A percentile compares a stretch with the other conserved stretches of the same genome.
Evolutionary conservation across 805 yeast species (phyloP).

Genomic region (Candida rishiriensis): DNA sequence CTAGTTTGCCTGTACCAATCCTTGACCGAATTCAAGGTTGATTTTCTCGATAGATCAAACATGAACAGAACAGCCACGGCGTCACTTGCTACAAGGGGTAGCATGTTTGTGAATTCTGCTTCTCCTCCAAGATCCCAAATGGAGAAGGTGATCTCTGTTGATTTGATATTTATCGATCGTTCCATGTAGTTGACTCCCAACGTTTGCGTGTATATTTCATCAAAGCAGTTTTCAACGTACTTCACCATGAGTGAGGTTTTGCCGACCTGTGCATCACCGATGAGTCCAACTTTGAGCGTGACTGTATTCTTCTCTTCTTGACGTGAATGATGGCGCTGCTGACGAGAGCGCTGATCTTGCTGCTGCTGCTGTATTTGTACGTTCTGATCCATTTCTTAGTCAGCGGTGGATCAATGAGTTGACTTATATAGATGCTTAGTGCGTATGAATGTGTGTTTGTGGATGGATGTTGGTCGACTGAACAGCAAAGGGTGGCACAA

Average conservation of each 20-base stretch:
- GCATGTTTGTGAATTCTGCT: conserved; percentile 90
- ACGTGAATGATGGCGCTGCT: conserved; percentile 5
- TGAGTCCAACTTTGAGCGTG: conserved; percentile 80
- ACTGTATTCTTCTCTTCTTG: conserved; percentile 37
- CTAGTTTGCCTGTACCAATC: conserved; percentile 94
- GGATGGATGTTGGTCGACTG: too few species aligned
- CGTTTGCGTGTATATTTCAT: conserved; percentile 89
- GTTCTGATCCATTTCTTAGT: too few species aligned
- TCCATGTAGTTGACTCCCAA: conserved; percentile 95
- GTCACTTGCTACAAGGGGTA: conserved; percentile 86
- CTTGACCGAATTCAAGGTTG: conserved; percentile 80
- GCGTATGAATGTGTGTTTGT: too few species aligned
- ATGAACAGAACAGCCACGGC: conserved; percentile 87
- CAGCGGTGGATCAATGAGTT: too few species aligned
- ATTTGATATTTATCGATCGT: conserved; percentile 74
- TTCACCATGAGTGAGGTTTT: conserved; percentile 95
- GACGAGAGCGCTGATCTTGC: conserved; percentile 1
- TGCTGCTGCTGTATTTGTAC: conserved; percentile 2
- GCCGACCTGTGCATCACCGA: conserved; percentile 96
- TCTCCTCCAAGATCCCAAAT: conserved; percentile 98
- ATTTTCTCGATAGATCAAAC: conserved; percentile 84
- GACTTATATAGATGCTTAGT: too few species aligned
- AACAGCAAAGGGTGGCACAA: too few species aligned
- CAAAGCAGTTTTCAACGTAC: conserved; percentile 92
- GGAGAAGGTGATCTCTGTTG: conserved; percentile 84